Evolutionary conservation across 2,329 filamentous ascomycete genomes (phyloP), one percentile per base, ranked within the genome.

Genomic region (Chaetomium strumarium): DNA sequence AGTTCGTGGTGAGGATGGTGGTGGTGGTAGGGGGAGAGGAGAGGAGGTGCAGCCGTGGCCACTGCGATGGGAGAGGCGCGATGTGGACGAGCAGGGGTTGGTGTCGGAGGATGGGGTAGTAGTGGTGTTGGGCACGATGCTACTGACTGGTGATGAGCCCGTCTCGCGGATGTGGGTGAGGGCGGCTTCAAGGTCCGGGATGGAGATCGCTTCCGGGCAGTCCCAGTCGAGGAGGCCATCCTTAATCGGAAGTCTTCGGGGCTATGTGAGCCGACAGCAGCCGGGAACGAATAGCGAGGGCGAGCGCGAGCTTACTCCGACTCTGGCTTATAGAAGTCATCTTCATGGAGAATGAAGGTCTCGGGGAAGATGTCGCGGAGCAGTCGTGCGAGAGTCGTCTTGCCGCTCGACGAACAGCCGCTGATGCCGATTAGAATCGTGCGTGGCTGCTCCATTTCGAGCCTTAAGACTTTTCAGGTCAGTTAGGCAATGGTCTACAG

Each of bases 251-350:
- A 84, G 69, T 53, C 80, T 83, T 14, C 5, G 13, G 11, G 5
- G 13, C n/a, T n/a, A 39, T 3, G 17, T 49, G 34, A 16, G 29
- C 39, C 14, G 52, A 33, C 19, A 6, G 16, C n/a, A 11, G 1
- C 8, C 2, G 19, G 11, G 30, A n/a, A n/a, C 11, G 30, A 6
- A 16, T n/a, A 43, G 17, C 14, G 41, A 19, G 36, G 17, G 38
- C 12, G 37, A 19, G 5, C 30, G 6, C 38, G 7, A 20, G 70
- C 77, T 64, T 63, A 88, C 79, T 90, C 78, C 30, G 78, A 71
- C 66, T 97, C 92, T 1, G 87, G 76, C 59, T 83, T 84, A 73
- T 96, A 99, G 67, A 97, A 99, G 70, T 99, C 93, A 72, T 99
- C 93, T 67, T 96, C 84, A 68, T 99, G 93, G 19, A 99, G 78